phyloP scores from a whole-genome alignment of 1,284 basidiomycete genomes.

The Somion occarium region DNA sequence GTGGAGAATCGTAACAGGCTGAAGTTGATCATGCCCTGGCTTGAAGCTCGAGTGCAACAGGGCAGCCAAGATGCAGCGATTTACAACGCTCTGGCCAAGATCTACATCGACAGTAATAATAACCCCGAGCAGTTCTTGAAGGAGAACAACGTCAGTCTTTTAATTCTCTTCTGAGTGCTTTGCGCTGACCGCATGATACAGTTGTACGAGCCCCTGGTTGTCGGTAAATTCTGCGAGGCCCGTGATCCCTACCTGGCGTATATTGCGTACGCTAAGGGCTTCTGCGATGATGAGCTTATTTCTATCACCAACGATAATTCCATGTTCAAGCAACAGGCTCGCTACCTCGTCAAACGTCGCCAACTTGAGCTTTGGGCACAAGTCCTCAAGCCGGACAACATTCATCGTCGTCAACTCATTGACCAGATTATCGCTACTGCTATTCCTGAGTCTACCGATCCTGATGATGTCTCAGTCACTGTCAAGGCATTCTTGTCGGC shows the following conservation, averaged over 20 bases:
- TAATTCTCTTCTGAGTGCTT: constrained; percentile 1
- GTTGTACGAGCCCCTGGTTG: constrained; percentile 93
- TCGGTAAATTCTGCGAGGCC: constrained; percentile 99
- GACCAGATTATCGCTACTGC: constrained; percentile 97
- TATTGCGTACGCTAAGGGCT: constrained; percentile 99
- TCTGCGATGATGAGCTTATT: constrained; percentile 98
- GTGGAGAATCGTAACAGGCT: constrained; percentile 95
- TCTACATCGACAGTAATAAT: constrained; percentile 98
- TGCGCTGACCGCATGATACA: constrained; percentile 25
- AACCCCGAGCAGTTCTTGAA: constrained; percentile 98
- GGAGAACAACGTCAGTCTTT: constrained; percentile 84
- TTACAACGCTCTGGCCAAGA: constrained; percentile 98
- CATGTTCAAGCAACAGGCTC: constrained; percentile 99
- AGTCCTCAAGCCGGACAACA: constrained; percentile 87
- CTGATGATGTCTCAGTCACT: constrained; percentile 97
- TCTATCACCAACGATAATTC: constrained; percentile 98
- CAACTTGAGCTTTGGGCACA: constrained; percentile 96
- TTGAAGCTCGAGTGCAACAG: constrained; percentile 88
- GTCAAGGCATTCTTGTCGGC: constrained; percentile 99
- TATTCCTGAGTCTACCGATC: constrained; percentile 95
- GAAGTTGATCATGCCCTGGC: constrained; percentile 96
- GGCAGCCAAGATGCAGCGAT: constrained; percentile 92
- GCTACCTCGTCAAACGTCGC: constrained; percentile 96
- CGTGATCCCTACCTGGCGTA: constrained; percentile 98
- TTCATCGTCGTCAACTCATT: constrained; percentile 90